A percentile compares a stretch with the other conserved stretches of the same genome.
phyloP scores from a whole-genome alignment of 2,329 filamentous ascomycete genomes.

The Phialemonium atrogriseum region DNA sequence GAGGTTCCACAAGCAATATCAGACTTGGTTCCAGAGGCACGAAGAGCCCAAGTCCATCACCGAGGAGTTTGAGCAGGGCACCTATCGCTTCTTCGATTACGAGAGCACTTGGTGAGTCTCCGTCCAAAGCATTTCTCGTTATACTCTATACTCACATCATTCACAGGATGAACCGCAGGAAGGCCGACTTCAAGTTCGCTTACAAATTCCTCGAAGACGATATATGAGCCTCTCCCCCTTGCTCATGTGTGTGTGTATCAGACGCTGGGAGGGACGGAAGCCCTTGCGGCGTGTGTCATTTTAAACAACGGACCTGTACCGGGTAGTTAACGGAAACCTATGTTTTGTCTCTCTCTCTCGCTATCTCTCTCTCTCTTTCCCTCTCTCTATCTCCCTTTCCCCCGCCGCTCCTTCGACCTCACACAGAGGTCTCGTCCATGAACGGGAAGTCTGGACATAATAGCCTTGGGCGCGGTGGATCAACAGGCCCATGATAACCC shows the following conservation, averaged over 20 bases:
- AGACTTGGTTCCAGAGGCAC: slow-evolving; percentile 98
- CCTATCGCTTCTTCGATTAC: slow-evolving; percentile 98
- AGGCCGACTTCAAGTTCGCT: slow-evolving; percentile 96
- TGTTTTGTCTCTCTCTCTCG: no score
- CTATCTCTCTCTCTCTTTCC: no score
- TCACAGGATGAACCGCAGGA: slow-evolving; percentile 91
- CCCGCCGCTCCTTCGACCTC: no score
- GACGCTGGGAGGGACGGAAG: not conserved
- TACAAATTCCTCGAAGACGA: slow-evolving; percentile 98
- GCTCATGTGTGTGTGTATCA: not conserved
- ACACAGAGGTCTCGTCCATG: no score
- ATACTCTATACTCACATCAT: slow-evolving; percentile 1
- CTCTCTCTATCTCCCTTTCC: no score
- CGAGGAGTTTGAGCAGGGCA: slow-evolving; percentile 97
- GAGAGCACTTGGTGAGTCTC: slow-evolving; percentile 87
- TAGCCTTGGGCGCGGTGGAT: no score
- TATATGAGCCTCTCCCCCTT: slow-evolving; percentile 37
- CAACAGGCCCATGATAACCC: no score
- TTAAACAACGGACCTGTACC: no score
- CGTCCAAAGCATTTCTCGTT: slow-evolving; percentile 1
- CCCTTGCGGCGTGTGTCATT: not conserved
- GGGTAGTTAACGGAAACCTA: no score
- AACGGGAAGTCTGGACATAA: no score
- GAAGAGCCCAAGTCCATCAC: slow-evolving; percentile 98
- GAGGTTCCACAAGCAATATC: slow-evolving; percentile 99